phyloP scores from a whole-genome alignment of 345 rosid genomes.

The Theobroma cacao region DNA sequence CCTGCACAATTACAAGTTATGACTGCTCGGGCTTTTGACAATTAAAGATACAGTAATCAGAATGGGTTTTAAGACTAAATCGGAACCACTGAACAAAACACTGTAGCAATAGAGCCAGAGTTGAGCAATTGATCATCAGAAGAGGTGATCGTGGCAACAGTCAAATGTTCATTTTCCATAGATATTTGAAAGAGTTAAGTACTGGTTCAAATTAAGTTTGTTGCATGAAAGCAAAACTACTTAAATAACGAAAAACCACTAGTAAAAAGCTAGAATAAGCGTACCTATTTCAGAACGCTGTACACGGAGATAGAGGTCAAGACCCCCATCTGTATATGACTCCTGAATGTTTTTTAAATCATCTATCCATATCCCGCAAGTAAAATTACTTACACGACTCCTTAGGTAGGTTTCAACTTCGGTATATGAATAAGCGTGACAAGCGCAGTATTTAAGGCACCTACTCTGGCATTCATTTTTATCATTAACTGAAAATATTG shows the following conservation, averaged over 20 bases:
- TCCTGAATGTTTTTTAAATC: constrained; percentile 17
- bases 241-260: not conserved
- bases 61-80: not conserved
- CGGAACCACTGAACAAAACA: not conserved
- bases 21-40: not conserved
- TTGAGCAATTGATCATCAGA: not conserved
- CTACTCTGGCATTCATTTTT: constrained; percentile 3
- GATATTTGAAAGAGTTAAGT: not conserved
- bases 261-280: not conserved
- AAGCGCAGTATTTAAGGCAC: constrained; percentile 20
- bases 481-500: accelerated
- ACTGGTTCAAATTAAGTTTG: not conserved
- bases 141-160: not conserved
- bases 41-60: not conserved
- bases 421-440: constrained; percentile 33
- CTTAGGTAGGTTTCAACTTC: not conserved
- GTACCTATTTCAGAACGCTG: constrained; percentile 20
- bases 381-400: not conserved
- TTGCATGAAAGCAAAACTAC: not conserved
- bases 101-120: not conserved
- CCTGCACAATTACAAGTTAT: not conserved
- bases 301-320: constrained; percentile 21
- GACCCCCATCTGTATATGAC: not conserved
- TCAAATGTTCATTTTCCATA: not conserved
- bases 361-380: constrained; percentile 33